Conservation (phyloP, 345 rosid species). For the Melaleuca quinquenervia region DNA sequence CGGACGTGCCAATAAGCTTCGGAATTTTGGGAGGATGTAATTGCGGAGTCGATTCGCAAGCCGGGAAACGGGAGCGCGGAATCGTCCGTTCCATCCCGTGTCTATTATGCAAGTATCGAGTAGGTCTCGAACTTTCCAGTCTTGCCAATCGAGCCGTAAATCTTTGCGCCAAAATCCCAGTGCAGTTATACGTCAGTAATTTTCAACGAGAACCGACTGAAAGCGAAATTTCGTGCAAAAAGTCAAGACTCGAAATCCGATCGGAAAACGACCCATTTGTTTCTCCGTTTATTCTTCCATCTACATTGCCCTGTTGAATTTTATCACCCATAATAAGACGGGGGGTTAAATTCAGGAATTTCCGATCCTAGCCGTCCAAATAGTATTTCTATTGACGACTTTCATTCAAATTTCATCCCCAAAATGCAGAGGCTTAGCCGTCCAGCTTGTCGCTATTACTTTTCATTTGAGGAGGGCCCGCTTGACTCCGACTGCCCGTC, state of each 20-base stretch:
- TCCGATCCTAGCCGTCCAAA: not conserved
- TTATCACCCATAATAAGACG: not conserved
- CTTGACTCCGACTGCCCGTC: not conserved
- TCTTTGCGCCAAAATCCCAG: no score
- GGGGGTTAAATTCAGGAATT: not conserved
- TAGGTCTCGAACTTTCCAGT: no score
- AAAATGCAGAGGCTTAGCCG: not conserved
- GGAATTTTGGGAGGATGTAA: not conserved
- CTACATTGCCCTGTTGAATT: accelerated
- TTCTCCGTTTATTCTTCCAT: not conserved
- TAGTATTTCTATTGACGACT: not conserved
- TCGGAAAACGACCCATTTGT: accelerated
- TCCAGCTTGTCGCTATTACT: not conserved
- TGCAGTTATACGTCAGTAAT: not conserved
- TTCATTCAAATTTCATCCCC: not conserved
- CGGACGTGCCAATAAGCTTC: not conserved
- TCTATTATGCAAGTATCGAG: no score
- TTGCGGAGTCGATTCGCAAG: not conserved
- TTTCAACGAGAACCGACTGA: accelerated
- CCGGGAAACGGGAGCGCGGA: not conserved
- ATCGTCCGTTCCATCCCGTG: no score
- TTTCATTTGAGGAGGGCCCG: not conserved
- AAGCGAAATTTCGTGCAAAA: accelerated
- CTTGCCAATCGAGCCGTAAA: no score
- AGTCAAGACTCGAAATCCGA: accelerated